Evolutionary conservation across 306 rosid genomes (phyloP), one percentile per base, ranked within the genome.

Genomic region (Prunus fruticosa): DNA sequence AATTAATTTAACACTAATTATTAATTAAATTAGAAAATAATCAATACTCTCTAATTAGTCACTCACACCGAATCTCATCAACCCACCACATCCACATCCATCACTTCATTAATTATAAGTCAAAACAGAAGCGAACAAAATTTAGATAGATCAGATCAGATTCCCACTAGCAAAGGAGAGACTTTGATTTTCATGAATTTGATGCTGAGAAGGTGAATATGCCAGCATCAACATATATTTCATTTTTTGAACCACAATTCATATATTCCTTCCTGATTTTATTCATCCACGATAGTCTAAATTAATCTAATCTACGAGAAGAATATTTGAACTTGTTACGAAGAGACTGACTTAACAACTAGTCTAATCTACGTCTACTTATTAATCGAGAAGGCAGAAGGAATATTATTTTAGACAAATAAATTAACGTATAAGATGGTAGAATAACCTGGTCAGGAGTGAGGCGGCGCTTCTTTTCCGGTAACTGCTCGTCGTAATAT

Each of bases 381-480:
- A 6, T 38, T 34, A 34, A 6, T 0, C 8, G 41, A 6, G 41
- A 34, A 34, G 41, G 8, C 41, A 34, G 41, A 80, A 68, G 71
- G 72, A 34, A 38, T 38, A 38, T 6, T 6, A 38, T 6, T 38
- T 38, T 38, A 38, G 43, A 38, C 9, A 38, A 38, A 38, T 38
- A 38, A 38, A 38, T 38, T 38, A 38, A 38, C 43, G 43, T 38
- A 38, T 38, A 32, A 32, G 38, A 32, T 32, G 6, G 43, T 38
- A 38, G 43, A 14, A 14, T 0, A 16, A 95, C 99, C 97, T 95
- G 97, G 78, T 92, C 97, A 19, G 92, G 73, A 73, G 92, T 88
- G 86, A 95, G 97, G 77, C 99, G 97, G 82, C 96, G 97, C 79
- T 95, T 95, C 91, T 95, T 95, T 86, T 95, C 99, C 77, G 97